Conservation (phyloP, 2,329 filamentous ascomycete species). For the Trichoderma sp. region DNA sequence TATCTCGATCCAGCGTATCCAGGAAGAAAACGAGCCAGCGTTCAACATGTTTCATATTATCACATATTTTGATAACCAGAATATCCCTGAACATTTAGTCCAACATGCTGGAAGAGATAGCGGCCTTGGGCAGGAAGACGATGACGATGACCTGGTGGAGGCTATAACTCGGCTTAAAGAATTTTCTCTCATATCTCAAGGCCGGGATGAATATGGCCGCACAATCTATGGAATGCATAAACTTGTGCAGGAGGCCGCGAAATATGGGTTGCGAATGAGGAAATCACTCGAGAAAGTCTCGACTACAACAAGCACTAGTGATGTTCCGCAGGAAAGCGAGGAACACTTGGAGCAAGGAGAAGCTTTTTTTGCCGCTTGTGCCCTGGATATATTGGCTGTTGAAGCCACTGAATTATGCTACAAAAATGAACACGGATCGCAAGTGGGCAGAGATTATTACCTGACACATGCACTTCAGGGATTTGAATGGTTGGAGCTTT, state of each 20-base stretch:
- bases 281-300: background rate
- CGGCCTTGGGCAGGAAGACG: background rate
- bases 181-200: background rate
- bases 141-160: background rate
- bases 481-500: background rate
- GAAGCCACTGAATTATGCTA: too few species aligned
- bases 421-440: background rate
- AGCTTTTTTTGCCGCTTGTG: fast-evolving
- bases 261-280: background rate
- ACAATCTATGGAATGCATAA: background rate
- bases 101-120: background rate
- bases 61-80: background rate
- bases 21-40: background rate
- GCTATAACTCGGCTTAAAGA: background rate
- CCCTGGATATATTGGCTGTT: background rate
- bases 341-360: background rate
- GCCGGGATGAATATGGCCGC: fast-evolving
- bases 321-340: background rate
- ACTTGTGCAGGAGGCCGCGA: background rate
- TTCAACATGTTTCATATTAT: background rate
- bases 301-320: background rate
- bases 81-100: fast-evolving
- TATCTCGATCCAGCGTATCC: background rate
- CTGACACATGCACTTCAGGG: background rate
- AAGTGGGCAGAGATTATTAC: background rate